Percentiles rank a stretch among this genome's conserved stretches.
phyloP scores from a whole-genome alignment of 495 filamentous ascomycete genomes.

The Podospora didyma region DNA sequence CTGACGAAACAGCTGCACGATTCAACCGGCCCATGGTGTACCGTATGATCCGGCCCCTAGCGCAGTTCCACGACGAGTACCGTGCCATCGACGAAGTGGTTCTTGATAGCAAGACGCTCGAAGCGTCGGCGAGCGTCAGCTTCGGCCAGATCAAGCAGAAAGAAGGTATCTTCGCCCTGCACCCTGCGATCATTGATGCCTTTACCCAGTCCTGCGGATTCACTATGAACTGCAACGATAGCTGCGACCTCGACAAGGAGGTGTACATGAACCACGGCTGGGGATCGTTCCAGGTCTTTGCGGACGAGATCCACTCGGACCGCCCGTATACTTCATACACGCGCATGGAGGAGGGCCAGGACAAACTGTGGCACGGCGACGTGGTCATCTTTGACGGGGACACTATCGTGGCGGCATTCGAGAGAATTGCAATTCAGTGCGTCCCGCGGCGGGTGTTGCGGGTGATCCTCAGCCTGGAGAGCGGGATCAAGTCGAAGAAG shows the following conservation, averaged over 20 bases:
- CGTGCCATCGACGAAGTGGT: too few species aligned
- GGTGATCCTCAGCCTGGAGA: neutral
- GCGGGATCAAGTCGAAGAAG: neutral
- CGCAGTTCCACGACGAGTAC: too few species aligned
- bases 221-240: conserved; percentile 67
- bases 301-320: too few species aligned
- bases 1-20: too few species aligned
- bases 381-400: conserved; percentile 11
- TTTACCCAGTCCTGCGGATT: conserved; percentile 62
- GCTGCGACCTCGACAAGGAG: conserved; percentile 51
- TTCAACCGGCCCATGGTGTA: too few species aligned
- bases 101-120: too few species aligned
- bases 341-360: conserved; percentile 34
- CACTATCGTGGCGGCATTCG: conserved; percentile 30
- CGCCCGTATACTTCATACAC: conserved; percentile 58
- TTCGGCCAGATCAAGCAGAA: conserved; percentile 17
- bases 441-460: too few species aligned
- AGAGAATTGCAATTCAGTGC: neutral
- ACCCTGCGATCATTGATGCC: conserved; percentile 68
- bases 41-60: too few species aligned
- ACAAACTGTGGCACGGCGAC: neutral
- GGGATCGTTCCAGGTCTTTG: too few species aligned
- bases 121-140: too few species aligned
- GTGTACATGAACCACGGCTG: conserved; percentile 63
- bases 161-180: conserved; percentile 54